Conservation (phyloP, 169 alveolate genomes). For the Plasmodium fragile region DNA sequence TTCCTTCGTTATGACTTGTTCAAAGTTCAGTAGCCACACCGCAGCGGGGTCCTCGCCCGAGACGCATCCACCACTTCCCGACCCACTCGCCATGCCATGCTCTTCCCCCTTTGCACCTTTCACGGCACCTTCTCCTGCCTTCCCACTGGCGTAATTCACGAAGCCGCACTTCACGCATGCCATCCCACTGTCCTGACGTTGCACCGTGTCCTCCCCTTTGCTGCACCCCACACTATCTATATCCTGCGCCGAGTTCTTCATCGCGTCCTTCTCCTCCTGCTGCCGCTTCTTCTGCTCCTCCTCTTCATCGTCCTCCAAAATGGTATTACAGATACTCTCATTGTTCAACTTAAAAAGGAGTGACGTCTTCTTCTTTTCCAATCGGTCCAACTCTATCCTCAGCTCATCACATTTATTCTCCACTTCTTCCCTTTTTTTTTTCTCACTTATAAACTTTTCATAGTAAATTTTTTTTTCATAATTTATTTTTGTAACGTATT, state of each 20-base stretch:
- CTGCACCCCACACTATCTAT: neutral
- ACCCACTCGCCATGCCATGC: neutral
- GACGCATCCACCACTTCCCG: neutral
- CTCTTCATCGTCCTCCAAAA: slow-evolving; percentile 6
- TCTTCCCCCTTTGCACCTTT: neutral
- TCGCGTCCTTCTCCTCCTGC: neutral
- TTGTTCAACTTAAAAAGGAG: slow-evolving; percentile 35
- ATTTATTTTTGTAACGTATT: slow-evolving; percentile 29
- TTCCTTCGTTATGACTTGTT: slow-evolving; percentile 44
- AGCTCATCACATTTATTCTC: slow-evolving; percentile 25
- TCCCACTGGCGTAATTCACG: neutral
- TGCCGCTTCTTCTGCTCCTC: neutral
- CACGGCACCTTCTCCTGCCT: neutral
- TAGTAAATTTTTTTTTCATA: slow-evolving; percentile 40
- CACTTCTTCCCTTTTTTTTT: slow-evolving; percentile 16
- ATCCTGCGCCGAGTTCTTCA: neutral
- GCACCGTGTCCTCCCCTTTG: neutral
- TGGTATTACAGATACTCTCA: slow-evolving; percentile 19
- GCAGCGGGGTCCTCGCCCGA: neutral
- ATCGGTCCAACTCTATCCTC: slow-evolving; percentile 44
- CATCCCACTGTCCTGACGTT: neutral
- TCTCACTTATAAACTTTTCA: slow-evolving; percentile 23
- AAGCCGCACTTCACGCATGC: slow-evolving; percentile 3
- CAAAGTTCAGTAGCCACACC: neutral
- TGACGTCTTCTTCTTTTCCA: slow-evolving; percentile 45